Evolutionary conservation across 345 rosid genomes (phyloP), one percentile per base, ranked within the genome.

Genomic region (Populus alba): DNA sequence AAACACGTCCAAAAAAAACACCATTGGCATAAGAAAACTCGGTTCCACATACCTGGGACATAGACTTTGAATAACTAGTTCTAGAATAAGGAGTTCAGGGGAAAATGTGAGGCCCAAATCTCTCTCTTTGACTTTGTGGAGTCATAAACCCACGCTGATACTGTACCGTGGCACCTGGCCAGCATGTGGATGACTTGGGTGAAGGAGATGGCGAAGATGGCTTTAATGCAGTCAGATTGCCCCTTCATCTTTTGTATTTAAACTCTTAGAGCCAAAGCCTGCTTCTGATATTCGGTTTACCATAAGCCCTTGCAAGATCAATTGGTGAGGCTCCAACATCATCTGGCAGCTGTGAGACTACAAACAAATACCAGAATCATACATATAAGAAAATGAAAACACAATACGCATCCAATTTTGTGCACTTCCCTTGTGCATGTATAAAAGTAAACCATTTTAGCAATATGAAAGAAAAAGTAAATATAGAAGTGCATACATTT

Each of bases 121-220:
- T 88, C 66, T 84, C 86, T 81, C 91, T 89, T 83, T 90, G 91
- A 80, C 85, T 89, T 77, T 73, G 92, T 73, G 98, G 97, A 73
- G 97, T 92, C 74, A 77, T 70, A 85, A 83, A 90, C 71, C 79
- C 87, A 78, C 7, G 75, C 70, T 82, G 91, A 86, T 90, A 94
- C 69, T 79, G 88, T 77, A 89, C 85, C 83, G 81, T 82, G 68
- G 97, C 88, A 84, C 97, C 99, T n/a, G 99, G 98, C 99, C 98
- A 96, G 79, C 91, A 76, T 65, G 87, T 69, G 29, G 89, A 86
- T 51, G 97, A 80, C 83, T 86, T 89, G 8, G 84, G 87, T 25
- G 85, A 86, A 68, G 92, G 85, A 76, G 91, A 87, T 78, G 90
- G 82, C 66, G 77, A 43, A 73, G 72, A 84, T 66, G 89, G 80